Evolutionary conservation across 495 filamentous ascomycete species (phyloP).

Genomic region (Cudoniella acicularis): DNA sequence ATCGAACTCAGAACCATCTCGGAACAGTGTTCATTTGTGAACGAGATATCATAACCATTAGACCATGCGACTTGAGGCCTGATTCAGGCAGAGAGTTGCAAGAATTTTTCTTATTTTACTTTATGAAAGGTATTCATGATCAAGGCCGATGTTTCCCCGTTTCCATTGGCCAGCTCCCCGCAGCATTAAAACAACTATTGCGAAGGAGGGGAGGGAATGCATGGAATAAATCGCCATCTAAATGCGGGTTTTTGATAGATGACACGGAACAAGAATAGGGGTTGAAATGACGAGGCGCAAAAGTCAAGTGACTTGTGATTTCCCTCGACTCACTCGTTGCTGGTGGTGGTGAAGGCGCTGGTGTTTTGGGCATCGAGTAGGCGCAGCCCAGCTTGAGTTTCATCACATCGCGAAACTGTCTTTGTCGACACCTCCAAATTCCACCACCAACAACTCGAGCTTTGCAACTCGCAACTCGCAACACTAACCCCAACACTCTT

Average conservation of each 20-base stretch:
- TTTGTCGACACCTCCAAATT: background rate
- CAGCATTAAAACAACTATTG: background rate
- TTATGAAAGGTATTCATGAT: background rate
- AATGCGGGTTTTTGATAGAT: background rate
- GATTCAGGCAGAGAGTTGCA: background rate
- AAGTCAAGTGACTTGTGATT: too few species aligned
- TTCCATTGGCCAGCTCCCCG: background rate
- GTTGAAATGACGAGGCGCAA: constrained; percentile 6
- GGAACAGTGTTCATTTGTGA: constrained; percentile 27
- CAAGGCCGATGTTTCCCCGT: background rate
- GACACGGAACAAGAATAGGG: background rate
- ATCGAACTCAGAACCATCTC: constrained; percentile 34
- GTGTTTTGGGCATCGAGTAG: background rate
- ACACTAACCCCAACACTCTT: background rate
- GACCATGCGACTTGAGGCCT: constrained; percentile 26
- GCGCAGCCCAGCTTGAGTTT: background rate
- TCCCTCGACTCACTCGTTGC: background rate
- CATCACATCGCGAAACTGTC: background rate
- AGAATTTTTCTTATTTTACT: constrained; percentile 6
- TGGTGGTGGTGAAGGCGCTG: background rate
- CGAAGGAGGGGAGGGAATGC: background rate
- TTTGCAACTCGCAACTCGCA: background rate
- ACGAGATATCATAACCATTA: constrained; percentile 35
- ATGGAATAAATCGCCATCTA: background rate
- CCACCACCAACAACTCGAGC: background rate